A percentile compares a stretch with the other conserved stretches of the same genome.
Conservation (phyloP, 148 eudicot species). For the Persicaria maculosa region DNA sequence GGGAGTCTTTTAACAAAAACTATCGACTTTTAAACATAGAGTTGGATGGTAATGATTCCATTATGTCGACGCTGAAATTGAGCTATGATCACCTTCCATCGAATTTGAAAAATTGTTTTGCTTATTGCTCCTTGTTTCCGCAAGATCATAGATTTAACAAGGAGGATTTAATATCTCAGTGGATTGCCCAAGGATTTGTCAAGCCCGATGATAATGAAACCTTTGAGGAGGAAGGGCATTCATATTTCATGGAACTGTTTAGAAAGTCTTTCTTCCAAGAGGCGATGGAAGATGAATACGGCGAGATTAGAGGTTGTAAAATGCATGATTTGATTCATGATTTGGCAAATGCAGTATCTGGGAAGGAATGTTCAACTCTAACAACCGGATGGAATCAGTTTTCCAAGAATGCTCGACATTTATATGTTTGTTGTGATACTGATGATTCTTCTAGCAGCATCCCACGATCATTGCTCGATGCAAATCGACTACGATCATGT, state of each 20-base stretch:
- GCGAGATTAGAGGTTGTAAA: no score
- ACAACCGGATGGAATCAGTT: not conserved
- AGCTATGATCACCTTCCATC: no score
- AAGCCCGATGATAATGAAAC: no score
- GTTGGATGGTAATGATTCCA: not conserved
- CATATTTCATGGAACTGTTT: no score
- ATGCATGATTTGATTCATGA: not conserved
- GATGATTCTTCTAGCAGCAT: not conserved
- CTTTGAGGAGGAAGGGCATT: no score
- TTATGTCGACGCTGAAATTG: not conserved
- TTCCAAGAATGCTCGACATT: not conserved
- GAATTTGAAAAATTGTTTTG: not conserved
- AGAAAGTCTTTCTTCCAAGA: no score
- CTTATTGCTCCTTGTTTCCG: constrained; percentile 2
- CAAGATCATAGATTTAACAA: not conserved
- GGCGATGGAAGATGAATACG: no score
- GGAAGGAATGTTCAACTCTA: not conserved
- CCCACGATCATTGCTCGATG: not conserved
- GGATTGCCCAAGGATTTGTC: no score
- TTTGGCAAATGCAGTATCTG: not conserved
- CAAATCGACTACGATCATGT: no score
- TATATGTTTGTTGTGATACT: not conserved
- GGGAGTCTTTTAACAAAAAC: not conserved
- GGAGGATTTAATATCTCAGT: not conserved
- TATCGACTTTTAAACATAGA: not conserved